Conservation (phyloP, 2,329 filamentous ascomycete genomes). For the Cladosporium sphaerospermum region DNA sequence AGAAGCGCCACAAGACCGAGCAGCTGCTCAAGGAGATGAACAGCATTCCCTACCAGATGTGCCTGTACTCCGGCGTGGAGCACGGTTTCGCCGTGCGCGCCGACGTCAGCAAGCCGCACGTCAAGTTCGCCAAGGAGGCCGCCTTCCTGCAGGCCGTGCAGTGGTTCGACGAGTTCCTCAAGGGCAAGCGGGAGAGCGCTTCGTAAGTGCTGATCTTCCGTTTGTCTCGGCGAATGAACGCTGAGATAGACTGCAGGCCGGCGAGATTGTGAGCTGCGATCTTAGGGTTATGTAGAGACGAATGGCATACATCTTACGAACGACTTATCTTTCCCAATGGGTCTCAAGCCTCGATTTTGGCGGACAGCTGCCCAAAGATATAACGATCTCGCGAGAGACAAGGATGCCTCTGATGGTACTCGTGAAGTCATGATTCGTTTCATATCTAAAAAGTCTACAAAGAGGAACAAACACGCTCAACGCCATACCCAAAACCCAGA, state of each 20-base stretch:
- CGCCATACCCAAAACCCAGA: too few species aligned
- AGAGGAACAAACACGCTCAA: too few species aligned
- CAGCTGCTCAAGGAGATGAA: constrained; percentile 48
- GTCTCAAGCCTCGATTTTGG: too few species aligned
- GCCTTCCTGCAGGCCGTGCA: constrained; percentile 70
- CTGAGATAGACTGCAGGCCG: not conserved
- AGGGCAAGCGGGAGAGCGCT: constrained; percentile 20
- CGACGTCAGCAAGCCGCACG: constrained; percentile 51
- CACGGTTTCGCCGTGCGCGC: constrained; percentile 72
- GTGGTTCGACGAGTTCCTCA: constrained; percentile 67
- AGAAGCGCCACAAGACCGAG: constrained; percentile 53
- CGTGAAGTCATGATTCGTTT: too few species aligned
- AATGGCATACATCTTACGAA: too few species aligned
- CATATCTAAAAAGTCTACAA: too few species aligned
- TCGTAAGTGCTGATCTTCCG: not conserved
- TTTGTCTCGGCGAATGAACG: not conserved
- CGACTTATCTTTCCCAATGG: too few species aligned
- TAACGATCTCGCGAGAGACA: too few species aligned
- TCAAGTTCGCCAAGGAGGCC: constrained; percentile 70
- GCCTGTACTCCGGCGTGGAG: constrained; percentile 61
- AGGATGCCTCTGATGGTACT: too few species aligned
- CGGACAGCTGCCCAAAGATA: too few species aligned
- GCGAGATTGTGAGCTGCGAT: not conserved
- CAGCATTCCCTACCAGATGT: constrained; percentile 64
- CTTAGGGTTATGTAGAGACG: not conserved